phyloP scores from a whole-genome alignment of 2,329 filamentous ascomycete genomes.

The Fusarium denticulatum region DNA sequence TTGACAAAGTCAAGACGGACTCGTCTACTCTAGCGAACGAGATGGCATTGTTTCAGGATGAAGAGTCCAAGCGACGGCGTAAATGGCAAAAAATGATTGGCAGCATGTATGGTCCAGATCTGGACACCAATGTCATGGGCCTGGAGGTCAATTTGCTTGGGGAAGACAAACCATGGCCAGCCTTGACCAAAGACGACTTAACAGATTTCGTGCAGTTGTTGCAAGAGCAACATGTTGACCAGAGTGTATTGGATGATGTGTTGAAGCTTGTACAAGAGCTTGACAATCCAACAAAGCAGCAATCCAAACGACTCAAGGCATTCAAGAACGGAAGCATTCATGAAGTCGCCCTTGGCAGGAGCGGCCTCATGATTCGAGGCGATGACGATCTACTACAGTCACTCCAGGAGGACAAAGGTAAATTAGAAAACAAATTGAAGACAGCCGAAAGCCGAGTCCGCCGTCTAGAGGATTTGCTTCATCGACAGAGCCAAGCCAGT shows the following conservation, averaged over 20 bases:
- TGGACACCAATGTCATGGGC: constrained; percentile 76
- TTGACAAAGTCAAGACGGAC: constrained; percentile 87
- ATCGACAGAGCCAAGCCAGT: constrained; percentile 76
- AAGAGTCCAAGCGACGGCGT: constrained; percentile 86
- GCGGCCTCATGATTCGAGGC: constrained; percentile 84
- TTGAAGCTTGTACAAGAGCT: constrained; percentile 81
- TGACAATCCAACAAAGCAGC: constrained; percentile 83
- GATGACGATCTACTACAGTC: constrained; percentile 82
- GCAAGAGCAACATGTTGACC: constrained; percentile 71
- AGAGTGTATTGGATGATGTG: constrained; percentile 75
- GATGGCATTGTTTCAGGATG: constrained; percentile 90
- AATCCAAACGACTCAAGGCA: constrained; percentile 85
- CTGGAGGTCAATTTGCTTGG: constrained; percentile 88
- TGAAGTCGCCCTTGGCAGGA: constrained; percentile 87
- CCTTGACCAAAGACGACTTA: constrained; percentile 78
- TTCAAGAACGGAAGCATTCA: constrained; percentile 98
- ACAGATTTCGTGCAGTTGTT: constrained; percentile 76
- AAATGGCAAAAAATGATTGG: constrained; percentile 92
- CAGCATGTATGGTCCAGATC: constrained; percentile 73
- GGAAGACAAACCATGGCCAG: constrained; percentile 83
- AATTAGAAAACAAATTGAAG: constrained; percentile 77
- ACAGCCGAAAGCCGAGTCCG: constrained; percentile 91
- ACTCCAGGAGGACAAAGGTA: constrained; percentile 84
- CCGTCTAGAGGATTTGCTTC: constrained; percentile 89
- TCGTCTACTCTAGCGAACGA: constrained; percentile 91